These are phyloP conservation scores for Elymus sibiricus DNA, from an alignment of 176 grass and related monocot genomes.

Conservation along the genomic window DNA sequence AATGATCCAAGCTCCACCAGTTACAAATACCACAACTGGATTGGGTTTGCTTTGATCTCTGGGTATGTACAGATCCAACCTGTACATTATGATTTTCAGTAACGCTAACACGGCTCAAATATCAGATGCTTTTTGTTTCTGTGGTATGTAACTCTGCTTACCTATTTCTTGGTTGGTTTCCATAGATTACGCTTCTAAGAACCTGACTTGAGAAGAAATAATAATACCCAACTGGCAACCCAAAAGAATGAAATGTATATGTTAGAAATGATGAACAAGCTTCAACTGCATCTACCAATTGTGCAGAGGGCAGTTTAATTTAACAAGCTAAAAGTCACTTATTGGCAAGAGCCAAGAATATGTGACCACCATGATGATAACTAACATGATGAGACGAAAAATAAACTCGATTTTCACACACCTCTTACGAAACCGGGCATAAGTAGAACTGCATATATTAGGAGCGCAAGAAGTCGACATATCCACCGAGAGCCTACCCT, in stretches of 20 bases:
- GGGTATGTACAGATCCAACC: slow-evolving; percentile 91
- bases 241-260: background rate
- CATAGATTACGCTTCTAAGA: slow-evolving; percentile 83
- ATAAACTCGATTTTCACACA: background rate
- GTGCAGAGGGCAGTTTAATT: background rate
- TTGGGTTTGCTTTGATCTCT: slow-evolving; percentile 30
- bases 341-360: background rate
- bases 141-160: background rate
- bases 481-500: slow-evolving; percentile 92
- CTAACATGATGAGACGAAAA: background rate
- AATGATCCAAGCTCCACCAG: slow-evolving; percentile 98
- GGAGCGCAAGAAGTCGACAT: slow-evolving; percentile 61
- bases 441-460: slow-evolving; percentile 73
- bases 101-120: background rate
- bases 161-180: slow-evolving; percentile 89
- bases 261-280: background rate
- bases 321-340: background rate
- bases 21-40: slow-evolving; percentile 93
- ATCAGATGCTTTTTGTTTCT: background rate
- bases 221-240: slow-evolving; percentile 81
- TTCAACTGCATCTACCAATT: background rate
- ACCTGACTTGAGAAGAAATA: slow-evolving; percentile 96
- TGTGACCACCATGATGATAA: background rate
- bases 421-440: slow-evolving; percentile 95
- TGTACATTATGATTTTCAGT: slow-evolving; percentile 22